These are phyloP conservation scores for Populus euphratica DNA, from an alignment of 345 rosid species.

Conservation along the genomic window DNA sequence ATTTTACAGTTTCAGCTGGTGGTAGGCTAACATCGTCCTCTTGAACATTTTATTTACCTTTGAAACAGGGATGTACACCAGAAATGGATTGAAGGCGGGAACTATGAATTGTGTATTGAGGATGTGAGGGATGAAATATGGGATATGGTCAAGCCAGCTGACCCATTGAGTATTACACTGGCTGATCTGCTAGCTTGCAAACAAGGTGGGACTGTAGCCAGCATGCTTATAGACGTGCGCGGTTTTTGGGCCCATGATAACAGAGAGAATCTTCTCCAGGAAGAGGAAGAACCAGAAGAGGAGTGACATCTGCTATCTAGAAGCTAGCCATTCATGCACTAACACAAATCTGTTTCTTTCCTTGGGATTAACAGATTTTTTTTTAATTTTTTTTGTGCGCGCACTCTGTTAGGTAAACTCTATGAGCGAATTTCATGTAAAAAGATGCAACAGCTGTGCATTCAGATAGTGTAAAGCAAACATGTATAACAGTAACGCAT, in stretches of 20 bases:
- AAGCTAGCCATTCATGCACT: background rate
- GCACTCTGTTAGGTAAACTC: background rate
- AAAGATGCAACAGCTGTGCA: background rate
- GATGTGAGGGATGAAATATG: conserved; percentile 98
- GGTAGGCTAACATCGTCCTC: background rate
- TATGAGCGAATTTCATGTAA: conserved; percentile 2
- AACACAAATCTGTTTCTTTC: conserved; percentile 10
- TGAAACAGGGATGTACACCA: conserved; percentile 89
- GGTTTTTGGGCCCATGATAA: conserved; percentile 99
- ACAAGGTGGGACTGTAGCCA: conserved; percentile 96
- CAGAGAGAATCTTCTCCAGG: conserved; percentile 97
- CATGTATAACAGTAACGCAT: background rate
- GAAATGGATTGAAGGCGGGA: conserved; percentile 99
- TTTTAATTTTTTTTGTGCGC: background rate
- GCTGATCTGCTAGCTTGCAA: conserved; percentile 80
- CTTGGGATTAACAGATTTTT: background rate
- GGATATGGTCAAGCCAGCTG: conserved; percentile 99
- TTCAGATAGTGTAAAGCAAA: background rate
- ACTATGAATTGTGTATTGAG: conserved; percentile 92
- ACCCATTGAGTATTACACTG: conserved; percentile 66
- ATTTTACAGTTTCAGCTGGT: background rate
- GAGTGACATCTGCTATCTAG: conserved; percentile 23
- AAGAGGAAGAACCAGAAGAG: conserved; percentile 89
- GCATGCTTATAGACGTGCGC: conserved; percentile 96
- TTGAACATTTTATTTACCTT: background rate